Evolutionary conservation across 2,329 filamentous ascomycete genomes (phyloP), one percentile per base, ranked within the genome.

Genomic region (Epichloe scottii): DNA sequence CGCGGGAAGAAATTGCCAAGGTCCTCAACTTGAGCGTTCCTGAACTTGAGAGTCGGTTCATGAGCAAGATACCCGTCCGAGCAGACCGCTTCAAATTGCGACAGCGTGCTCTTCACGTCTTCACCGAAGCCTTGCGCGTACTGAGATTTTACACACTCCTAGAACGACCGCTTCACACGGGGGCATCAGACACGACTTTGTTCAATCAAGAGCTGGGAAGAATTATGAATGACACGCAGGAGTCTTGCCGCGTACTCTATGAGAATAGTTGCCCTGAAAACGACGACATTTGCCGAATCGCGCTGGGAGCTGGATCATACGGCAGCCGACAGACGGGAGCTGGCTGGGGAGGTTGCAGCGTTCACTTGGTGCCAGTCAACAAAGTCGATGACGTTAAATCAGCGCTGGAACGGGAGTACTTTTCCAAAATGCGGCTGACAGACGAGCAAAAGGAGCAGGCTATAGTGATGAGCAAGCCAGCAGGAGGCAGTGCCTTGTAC

Each of bases 261-360:
- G 88, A 96, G 62, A 97, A 91, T 71, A 93, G 86, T 60, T 95
- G 88, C 60, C 82, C 87, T 0, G 90, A 97, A 68, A 79, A 97
- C n/a, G 91, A 98, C 65, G 77, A 87, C 55, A 78, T 98, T 38
- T 97, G 91, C 67, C 67, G 75, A 39, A 84, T 97, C 57, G 90
- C 90, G 0, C 76, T 83, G 30, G 75, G 73, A 15, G 87, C 87
- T 1, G 93, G 93, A 2, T 81, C 87, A 17, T 89, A 89, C 64
- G 93, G 91, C 30, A 89, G 86, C 59, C 76, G 91, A 26, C 71
- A 96, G 59, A 97, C 91, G 0, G 93, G 93, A 39, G 93, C 93
- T 0, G 93, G 93, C 3, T 98, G 93, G 93, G 93, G 93, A 55
- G 93, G 93, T 2, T 97, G 93, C 71, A 93, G 82, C 54, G 91